Conservation (phyloP, 2,329 filamentous ascomycete genomes). For the Pseudopithomyces maydicus region DNA sequence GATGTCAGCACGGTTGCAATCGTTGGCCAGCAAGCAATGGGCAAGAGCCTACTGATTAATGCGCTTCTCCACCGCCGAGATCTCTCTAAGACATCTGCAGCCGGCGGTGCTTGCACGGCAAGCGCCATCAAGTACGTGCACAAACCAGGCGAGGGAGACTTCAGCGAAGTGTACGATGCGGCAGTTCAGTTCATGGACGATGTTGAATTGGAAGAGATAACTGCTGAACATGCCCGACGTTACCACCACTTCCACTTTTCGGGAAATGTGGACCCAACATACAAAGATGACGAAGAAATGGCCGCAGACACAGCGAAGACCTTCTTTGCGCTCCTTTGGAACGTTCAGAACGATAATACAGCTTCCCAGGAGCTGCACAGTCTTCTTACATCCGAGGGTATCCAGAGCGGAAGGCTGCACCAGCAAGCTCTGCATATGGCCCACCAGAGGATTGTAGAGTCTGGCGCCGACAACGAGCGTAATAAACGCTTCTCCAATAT, state of each 20-base stretch:
- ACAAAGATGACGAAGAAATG: constrained; percentile 6
- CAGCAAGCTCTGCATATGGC: constrained; percentile 1
- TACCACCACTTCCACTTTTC: constrained; percentile 17
- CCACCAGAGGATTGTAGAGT: not conserved
- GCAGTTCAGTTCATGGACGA: constrained; percentile 16
- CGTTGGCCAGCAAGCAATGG: constrained; percentile 15
- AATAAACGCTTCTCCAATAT: not conserved
- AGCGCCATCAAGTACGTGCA: constrained; percentile 10
- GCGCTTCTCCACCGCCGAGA: constrained; percentile 9
- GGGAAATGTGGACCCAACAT: constrained; percentile 2
- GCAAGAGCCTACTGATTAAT: constrained; percentile 17
- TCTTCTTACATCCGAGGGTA: not conserved
- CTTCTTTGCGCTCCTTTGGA: constrained; percentile 8
- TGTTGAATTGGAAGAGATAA: constrained; percentile 5
- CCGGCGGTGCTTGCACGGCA: constrained; percentile 15
- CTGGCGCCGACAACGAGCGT: constrained; percentile 2
- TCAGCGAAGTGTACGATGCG: constrained; percentile 9
- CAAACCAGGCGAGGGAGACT: constrained; percentile 7
- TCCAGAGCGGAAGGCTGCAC: constrained; percentile 6
- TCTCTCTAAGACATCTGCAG: constrained; percentile 11
- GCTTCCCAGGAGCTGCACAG: not conserved
- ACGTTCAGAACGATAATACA: not conserved
- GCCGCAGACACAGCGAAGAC: constrained; percentile 4
- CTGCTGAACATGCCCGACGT: constrained; percentile 10
- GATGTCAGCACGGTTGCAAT: constrained; percentile 1